Evolutionary conservation across 345 rosid genomes (phyloP).

Genomic region (Lepidium didymum): DNA sequence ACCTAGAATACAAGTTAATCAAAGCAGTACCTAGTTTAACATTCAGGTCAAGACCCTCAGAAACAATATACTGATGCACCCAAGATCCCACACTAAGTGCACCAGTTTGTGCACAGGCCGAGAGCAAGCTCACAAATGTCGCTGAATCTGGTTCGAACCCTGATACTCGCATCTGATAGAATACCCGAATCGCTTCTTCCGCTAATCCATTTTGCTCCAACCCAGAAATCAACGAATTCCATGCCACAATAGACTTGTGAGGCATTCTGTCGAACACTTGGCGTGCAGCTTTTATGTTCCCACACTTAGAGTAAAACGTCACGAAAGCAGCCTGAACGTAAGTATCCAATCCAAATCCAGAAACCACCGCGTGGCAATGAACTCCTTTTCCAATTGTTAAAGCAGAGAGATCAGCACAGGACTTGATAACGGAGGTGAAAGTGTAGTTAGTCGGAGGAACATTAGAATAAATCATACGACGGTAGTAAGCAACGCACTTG

Average conservation of each 20-base stretch:
- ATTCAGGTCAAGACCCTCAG: slow-evolving; percentile 37
- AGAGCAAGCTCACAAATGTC: slow-evolving; percentile 54
- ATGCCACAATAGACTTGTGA: slow-evolving; percentile 54
- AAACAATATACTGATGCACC: slow-evolving; percentile 49
- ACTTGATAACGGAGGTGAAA: slow-evolving; percentile 65
- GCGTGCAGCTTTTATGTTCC: slow-evolving; percentile 41
- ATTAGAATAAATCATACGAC: slow-evolving; percentile 40
- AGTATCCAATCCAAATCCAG: slow-evolving; percentile 54
- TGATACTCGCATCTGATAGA: slow-evolving; percentile 43
- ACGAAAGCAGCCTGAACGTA: slow-evolving; percentile 67
- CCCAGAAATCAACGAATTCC: slow-evolving; percentile 81
- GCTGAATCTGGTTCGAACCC: slow-evolving; percentile 54
- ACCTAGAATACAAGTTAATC: slow-evolving; percentile 75
- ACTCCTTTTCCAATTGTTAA: slow-evolving; percentile 40
- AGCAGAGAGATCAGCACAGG: slow-evolving; percentile 54
- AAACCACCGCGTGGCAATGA: slow-evolving; percentile 49
- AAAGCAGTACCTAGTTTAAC: slow-evolving; percentile 70
- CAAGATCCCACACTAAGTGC: slow-evolving; percentile 50
- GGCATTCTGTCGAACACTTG: slow-evolving; percentile 64
- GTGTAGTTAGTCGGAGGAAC: slow-evolving; percentile 55
- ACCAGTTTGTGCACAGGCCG: slow-evolving; percentile 77
- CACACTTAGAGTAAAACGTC: slow-evolving; percentile 43
- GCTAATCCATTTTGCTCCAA: slow-evolving; percentile 73
- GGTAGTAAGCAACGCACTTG: slow-evolving; percentile 49
- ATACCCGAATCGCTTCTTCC: slow-evolving; percentile 51